A percentile compares a stretch with the other conserved stretches of the same genome.
These are phyloP conservation scores for Trametes polyzona DNA, from an alignment of 1,284 basidiomycete species.

Conservation along the genomic window DNA sequence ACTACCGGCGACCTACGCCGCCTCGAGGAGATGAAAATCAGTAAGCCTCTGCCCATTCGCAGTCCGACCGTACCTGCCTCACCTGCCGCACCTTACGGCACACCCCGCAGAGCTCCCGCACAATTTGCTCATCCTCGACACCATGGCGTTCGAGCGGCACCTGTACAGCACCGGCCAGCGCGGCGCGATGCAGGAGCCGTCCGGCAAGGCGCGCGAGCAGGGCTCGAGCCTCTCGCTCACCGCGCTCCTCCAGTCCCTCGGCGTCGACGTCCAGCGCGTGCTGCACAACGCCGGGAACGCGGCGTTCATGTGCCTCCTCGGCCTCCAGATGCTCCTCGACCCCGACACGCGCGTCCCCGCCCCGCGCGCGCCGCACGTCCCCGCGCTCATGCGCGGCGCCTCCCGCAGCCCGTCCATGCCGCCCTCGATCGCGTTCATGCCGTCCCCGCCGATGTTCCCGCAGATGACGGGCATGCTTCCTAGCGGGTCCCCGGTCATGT, in stretches of 20 bases:
- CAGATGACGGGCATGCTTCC: conserved; percentile 23
- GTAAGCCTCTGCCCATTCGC: conserved; percentile 47
- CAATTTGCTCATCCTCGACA: conserved; percentile 76
- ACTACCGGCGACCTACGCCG: conserved; percentile 56
- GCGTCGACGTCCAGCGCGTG: conserved; percentile 44
- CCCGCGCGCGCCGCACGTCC: conserved; percentile 22
- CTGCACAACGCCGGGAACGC: conserved; percentile 76
- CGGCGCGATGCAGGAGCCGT: conserved; percentile 61
- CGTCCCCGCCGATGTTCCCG: conserved; percentile 19
- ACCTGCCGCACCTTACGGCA: conserved; percentile 7
- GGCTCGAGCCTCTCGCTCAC: conserved; percentile 58
- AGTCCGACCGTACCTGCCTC: conserved; percentile 17
- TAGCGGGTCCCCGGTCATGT: conserved; percentile 12
- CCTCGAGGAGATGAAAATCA: conserved; percentile 77
- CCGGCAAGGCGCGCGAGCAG: conserved; percentile 50
- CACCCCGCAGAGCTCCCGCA: conserved; percentile 63
- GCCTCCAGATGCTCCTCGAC: conserved; percentile 66
- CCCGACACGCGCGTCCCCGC: conserved; percentile 42
- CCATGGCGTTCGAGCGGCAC: conserved; percentile 60
- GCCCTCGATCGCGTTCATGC: conserved; percentile 27
- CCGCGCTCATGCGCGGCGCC: conserved; percentile 22
- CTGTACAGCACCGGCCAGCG: conserved; percentile 61
- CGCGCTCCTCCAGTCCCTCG: conserved; percentile 57
- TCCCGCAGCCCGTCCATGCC: conserved; percentile 29
- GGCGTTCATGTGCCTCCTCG: conserved; percentile 65